A percentile compares a stretch with the other conserved stretches of the same genome.
Conservation (phyloP, 176 grass and related monocot species). For the Elaeis guineensis region DNA sequence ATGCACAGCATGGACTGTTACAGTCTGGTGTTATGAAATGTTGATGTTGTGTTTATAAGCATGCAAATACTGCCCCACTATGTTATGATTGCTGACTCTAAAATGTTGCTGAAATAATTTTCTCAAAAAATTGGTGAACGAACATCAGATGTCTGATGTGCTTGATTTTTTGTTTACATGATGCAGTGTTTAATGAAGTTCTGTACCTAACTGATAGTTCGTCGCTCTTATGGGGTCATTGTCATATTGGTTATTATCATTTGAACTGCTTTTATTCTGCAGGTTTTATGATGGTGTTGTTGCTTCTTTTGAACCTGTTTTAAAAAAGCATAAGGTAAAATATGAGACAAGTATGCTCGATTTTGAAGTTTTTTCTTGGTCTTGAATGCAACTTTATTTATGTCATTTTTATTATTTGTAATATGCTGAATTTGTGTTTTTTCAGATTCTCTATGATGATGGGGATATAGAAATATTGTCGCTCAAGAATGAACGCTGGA, state of each 20-base stretch:
- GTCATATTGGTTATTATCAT: conserved; percentile 7
- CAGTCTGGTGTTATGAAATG: too few relatives aligned
- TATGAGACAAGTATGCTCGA: neutral
- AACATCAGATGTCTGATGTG: too few relatives aligned
- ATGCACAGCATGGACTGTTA: too few relatives aligned
- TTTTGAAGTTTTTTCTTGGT: neutral
- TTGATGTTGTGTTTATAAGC: too few relatives aligned
- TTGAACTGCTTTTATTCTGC: conserved; percentile 17
- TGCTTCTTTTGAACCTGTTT: conserved; percentile 24
- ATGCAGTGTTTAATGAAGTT: neutral
- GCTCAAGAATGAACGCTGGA: conserved; percentile 59
- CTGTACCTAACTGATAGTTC: neutral
- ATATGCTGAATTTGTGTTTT: neutral
- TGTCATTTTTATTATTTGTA: neutral
- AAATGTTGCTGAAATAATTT: too few relatives aligned
- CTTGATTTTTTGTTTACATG: too few relatives aligned
- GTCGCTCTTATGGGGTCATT: conserved; percentile 6
- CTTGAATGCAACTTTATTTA: conserved; percentile 4
- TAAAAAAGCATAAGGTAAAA: conserved; percentile 60
- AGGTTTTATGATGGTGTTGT: conserved; percentile 72
- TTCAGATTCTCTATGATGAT: conserved; percentile 72
- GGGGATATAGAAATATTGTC: conserved; percentile 55
- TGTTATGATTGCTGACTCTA: too few relatives aligned
- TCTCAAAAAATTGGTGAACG: too few relatives aligned
- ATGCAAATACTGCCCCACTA: too few relatives aligned